Evolutionary conservation across 1,284 basidiomycete genomes (phyloP), one percentile per base, ranked within the genome.

Genomic region (Hemileia vastatrix): DNA sequence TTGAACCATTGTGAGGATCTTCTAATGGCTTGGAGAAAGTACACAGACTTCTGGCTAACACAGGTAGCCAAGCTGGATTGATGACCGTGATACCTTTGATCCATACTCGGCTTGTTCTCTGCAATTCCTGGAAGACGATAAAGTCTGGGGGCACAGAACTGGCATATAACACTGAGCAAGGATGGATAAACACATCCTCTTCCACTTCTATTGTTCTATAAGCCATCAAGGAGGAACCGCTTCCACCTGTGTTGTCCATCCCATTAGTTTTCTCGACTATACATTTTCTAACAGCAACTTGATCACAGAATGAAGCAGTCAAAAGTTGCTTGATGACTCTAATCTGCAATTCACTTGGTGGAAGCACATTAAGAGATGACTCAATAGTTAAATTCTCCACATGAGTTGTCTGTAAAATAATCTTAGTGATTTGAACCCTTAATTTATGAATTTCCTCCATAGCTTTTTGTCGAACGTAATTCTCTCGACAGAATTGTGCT

Each of bases 381-480:
- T 56, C 60, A 23, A 56, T 40, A 44, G 27, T 32, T 48, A 50
- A 36, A 33, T 43, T 31, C 4, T 80, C 81, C 0, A 85, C 81
- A 68, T 88, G 88, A 70, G 86, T 84, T 23, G 81, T 77, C 60
- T 82, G 80, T 1, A 92, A n/a, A n/a, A n/a, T 87, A 57, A 95
- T 92, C 67, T 81, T 84, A 70, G 83, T 88, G 64, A 96, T 87
- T 72, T 96, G 95, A 0, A 84, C 81, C 44, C 93, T 84, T n/a
- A 99, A 81, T 76, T 98, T 97, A 77, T 94, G 93, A 47, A 97
- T 95, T 78, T 99, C 95, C 77, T 96, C 89, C 93, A 99, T 98
- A 0, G 92, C 90, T 90, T 94, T 65, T 3, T 15, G 19, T 51
- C 11, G 11, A 60, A 54, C 84, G 71, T 95, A 98, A 76, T 97